A percentile compares a stretch with the other conserved stretches of the same genome.
Conservation (phyloP, 2,329 filamentous ascomycete species). For the Cladosporium halotolerans region DNA sequence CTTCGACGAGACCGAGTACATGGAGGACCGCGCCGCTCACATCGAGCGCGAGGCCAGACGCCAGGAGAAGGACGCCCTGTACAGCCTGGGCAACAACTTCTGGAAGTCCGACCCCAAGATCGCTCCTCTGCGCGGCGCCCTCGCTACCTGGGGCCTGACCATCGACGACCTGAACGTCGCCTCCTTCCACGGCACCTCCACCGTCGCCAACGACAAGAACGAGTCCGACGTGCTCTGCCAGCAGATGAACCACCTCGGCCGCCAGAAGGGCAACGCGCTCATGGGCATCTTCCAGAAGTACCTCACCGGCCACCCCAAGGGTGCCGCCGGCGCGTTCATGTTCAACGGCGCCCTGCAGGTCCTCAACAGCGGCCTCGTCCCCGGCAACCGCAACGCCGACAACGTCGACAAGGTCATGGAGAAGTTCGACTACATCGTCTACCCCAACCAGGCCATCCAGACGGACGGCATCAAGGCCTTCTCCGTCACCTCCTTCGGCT, state of each 20-base stretch:
- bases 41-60: conserved; percentile 81
- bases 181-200: conserved; percentile 98
- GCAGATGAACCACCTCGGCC: conserved; percentile 89
- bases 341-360: conserved; percentile 97
- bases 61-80: conserved; percentile 88
- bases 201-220: conserved; percentile 99
- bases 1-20: conserved; percentile 78
- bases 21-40: conserved; percentile 75
- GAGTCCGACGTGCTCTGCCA: conserved; percentile 96
- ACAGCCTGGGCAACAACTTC: conserved; percentile 95
- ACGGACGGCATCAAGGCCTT: conserved; percentile 98
- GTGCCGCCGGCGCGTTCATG: conserved; percentile 99
- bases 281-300: conserved; percentile 99
- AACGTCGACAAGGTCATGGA: conserved; percentile 96
- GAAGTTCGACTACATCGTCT: conserved; percentile 95
- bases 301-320: conserved; percentile 96
- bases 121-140: conserved; percentile 87
- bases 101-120: conserved; percentile 95
- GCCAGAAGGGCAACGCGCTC: conserved; percentile 92
- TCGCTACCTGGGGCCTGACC: conserved; percentile 96
- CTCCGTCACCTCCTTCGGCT: conserved; percentile 97
- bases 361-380: conserved; percentile 86
- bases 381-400: conserved; percentile 95
- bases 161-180: conserved; percentile 93
- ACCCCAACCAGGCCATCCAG: conserved; percentile 90